Evolutionary conservation across 1,284 basidiomycete species (phyloP), one percentile per base, ranked within the genome.

Genomic region (Fomitiporia mediterranea): DNA sequence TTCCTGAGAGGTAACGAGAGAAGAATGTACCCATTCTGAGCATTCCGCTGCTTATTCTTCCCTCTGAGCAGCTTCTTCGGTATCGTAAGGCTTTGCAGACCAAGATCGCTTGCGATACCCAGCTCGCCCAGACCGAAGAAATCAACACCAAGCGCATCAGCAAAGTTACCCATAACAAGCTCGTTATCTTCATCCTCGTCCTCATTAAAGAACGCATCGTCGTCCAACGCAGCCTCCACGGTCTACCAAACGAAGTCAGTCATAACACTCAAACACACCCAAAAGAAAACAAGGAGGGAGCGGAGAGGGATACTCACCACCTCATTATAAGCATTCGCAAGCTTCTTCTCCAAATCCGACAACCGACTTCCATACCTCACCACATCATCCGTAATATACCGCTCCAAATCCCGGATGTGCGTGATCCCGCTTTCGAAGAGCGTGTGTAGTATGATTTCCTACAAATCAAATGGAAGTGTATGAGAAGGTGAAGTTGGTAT

Each of bases 391-490:
- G 82, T 82, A 66, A 98, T 83, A 68, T 97, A 95, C 17, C 84
- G 77, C 65, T 95, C 91, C 0, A 98, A 78, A 60, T 89, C 84
- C 55, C 81, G 77, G 11, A 93, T 74, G 54, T 83, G 79, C 0
- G 89, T 80, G 8, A 83, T 83, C 1, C 92, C 93, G 58, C 89
- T 91, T 70, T 96, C 91, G 60, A 93, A 89, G 11, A 98, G 74
- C 0, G 90, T 88, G 68, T 96, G 93, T 2, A 94, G 76, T 30
- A 97, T 83, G 50, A 98, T 92, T 82, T 97, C 92, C 89, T 95
- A 59, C 30, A 34, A n/a, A n/a, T n/a, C n/a, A n/a, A n/a, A n/a
- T 21, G 32, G 32, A 53, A 58, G 53, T n/a, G n/a, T n/a, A n/a
- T n/a, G n/a, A n/a, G n/a, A n/a, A n/a, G n/a, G n/a, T n/a, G n/a